Evolutionary conservation across 495 filamentous ascomycete species (phyloP), one percentile per base, ranked within the genome.

Genomic region (Lentithecium fluviatile): DNA sequence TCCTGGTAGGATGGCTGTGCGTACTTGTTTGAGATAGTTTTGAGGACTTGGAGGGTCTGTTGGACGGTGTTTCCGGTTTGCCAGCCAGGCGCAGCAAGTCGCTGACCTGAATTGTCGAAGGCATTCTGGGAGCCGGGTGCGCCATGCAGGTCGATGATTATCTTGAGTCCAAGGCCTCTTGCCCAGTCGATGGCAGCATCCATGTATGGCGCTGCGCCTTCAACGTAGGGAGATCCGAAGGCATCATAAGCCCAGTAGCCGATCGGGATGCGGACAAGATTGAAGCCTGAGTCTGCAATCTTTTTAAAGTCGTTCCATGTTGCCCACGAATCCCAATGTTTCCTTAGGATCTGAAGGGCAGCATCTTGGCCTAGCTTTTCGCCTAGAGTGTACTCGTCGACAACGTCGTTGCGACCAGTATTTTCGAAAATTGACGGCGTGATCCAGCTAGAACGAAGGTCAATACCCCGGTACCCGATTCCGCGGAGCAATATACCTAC

Each of bases 21-120:
- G 71, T 89, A 91, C 32, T 84, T 82, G 25, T 77, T 59, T 10
- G 82, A 78, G 25, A 92, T 76, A 12, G 65, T 76, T n/a, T 78
- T 53, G 23, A 90, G 74, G 12, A 86, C 85, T 23, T 72, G 69
- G 38, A 88, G 61, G 0, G 86, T 88, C 42, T 82, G 72, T 2
- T 73, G 42, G 11, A 85, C 79, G 11, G 78, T 86, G 64, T 82
- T 68, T 17, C 80, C 83, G 38, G 78, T 71, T 54, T 80, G 79
- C 88, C 88, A 91, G 11, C 21, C 26, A 7, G 68, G 69, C 25
- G 45, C 66, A 8, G 21, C 49, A 0, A 67, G 56, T 47, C 57
- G 52, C 38, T 74, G 66, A 17, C 74, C 74, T 34, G 67, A 71
- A 60, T 76, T 76, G 60, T 76, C 74, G 60, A 69, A 76, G 6